These are phyloP conservation scores for Incumbomyces delicatus DNA, from an alignment of 2,329 filamentous ascomycete genomes.

Conservation along the genomic window DNA sequence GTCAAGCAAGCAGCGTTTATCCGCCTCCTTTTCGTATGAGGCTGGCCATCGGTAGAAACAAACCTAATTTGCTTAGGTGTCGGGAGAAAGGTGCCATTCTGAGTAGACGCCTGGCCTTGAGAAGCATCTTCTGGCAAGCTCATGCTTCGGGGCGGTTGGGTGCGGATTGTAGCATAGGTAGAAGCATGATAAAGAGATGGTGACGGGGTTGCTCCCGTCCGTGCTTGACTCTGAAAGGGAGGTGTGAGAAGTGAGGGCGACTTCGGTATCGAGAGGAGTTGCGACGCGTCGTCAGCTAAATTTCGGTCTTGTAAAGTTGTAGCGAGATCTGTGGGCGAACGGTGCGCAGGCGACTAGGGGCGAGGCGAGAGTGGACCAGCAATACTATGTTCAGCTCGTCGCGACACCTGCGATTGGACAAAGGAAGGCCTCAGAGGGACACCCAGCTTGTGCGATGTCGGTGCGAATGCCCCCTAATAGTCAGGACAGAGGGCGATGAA, in stretches of 20 bases:
- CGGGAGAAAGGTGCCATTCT: conserved; percentile 9
- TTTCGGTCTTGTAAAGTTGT: too few relatives aligned
- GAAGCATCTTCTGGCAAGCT: conserved; percentile 10
- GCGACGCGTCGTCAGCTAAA: too few relatives aligned
- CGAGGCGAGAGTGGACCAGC: too few relatives aligned
- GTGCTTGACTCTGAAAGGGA: background rate
- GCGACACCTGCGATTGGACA: too few relatives aligned
- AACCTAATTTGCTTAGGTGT: conserved; percentile 53
- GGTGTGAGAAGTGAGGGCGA: background rate
- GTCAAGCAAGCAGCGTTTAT: conserved; percentile 70
- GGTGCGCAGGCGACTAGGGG: too few relatives aligned
- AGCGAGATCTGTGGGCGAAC: too few relatives aligned
- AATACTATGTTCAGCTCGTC: too few relatives aligned
- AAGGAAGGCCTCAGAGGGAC: too few relatives aligned
- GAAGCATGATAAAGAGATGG: conserved; percentile 1
- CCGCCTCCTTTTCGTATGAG: conserved; percentile 66
- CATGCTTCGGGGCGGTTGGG: conserved; percentile 7
- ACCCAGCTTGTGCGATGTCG: too few relatives aligned
- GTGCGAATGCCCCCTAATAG: too few relatives aligned
- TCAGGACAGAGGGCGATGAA: too few relatives aligned
- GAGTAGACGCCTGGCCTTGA: background rate
- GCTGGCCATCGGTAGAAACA: conserved; percentile 72
- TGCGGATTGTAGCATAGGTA: background rate
- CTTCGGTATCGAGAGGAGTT: too few relatives aligned
- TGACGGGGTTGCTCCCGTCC: background rate